Base-by-base conservation (phyloP, 2,329 filamentous ascomycete genomes). In the Falciphora oryzae region DNA sequence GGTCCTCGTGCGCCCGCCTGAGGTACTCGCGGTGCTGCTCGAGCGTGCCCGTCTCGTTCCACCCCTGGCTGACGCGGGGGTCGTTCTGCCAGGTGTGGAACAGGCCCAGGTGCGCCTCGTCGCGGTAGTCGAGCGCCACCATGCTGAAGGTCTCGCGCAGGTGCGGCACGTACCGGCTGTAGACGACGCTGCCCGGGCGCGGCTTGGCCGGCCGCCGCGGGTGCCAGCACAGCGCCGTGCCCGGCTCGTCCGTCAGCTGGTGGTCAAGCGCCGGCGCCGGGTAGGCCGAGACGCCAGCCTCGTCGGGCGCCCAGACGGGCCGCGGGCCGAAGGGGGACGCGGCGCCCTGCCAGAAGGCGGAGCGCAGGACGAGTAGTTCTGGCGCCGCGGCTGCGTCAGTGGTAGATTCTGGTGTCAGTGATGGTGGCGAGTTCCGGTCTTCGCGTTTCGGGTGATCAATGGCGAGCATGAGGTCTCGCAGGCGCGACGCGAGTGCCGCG, bases 21-120 rank as follows among this genome's bases (percentile, higher is more conserved):
- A 93, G 81, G 74, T 94, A 93, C 70, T 87, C 83, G 66, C 85
- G 83, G 75, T 93, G 91, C 74, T 93, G 83, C 35, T 91, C 89
- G 61, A 91, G 76, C 1, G 89, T 90, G 38, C 90, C 91, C 1
- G 88, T 90, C 77, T 91, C 87, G 72, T 92, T 91, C 91, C 91
- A 93, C 4, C 90, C 90, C 71, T 89, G 85, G 4, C 89, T 89
- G 38, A 94, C 91, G 62, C 91, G 88, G 63, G 90, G 90, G 72
- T 93, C 90, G 72, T 94, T 94, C 76, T 93, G 90, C 91, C 91
- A 94, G 65, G 81, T 81, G 75, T 93, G 87, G 79, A 94, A 93
- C 6, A 92, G 80, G 22, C 80, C 77, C 62, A 93, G 76, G 75
- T 94, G 90, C 70, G 85, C 80, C 1, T 78, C 72, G 70, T 91